Conservation (phyloP, 23 red algal genomes). For the Agarophyton chilense region DNA sequence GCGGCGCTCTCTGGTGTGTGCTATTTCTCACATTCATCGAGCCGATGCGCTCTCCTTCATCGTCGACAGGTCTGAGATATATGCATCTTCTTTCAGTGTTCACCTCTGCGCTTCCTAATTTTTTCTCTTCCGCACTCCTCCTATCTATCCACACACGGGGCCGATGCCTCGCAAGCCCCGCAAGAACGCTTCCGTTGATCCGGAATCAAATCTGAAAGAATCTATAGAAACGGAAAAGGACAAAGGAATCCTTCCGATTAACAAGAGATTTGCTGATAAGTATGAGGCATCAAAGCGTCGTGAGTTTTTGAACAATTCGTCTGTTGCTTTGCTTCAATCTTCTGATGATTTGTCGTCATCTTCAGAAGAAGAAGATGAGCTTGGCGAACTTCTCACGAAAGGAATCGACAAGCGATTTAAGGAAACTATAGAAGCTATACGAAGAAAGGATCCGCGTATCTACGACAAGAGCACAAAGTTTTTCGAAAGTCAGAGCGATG, state of each 20-base stretch:
- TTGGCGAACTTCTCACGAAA: slow-evolving; percentile 86
- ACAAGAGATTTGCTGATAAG: slow-evolving; percentile 66
- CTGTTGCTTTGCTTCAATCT: slow-evolving; percentile 13
- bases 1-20: no score
- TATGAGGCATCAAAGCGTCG: slow-evolving; percentile 74
- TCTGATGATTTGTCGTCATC: slow-evolving; percentile 28
- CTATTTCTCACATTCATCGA: no score
- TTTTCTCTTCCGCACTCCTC: neutral
- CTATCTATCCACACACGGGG: neutral
- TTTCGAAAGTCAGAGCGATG: neutral
- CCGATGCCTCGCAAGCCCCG: neutral
- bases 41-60: no score
- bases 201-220: neutral
- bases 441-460: slow-evolving; percentile 74
- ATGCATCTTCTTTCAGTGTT: no score
- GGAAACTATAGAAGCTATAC: slow-evolving; percentile 72
- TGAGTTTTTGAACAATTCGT: slow-evolving; percentile 43
- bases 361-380: slow-evolving; percentile 87
- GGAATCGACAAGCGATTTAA: slow-evolving; percentile 75
- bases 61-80: no score
- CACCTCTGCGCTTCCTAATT: no score
- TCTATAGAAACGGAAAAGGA: neutral
- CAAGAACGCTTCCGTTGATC: neutral
- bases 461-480: slow-evolving; percentile 69
- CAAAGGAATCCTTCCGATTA: slow-evolving; percentile 42